Percentiles rank a stretch among this genome's conserved stretches.
These are phyloP conservation scores for Celoporthe dispersa DNA, from an alignment of 2,329 filamentous ascomycete genomes.

Conservation along the genomic window DNA sequence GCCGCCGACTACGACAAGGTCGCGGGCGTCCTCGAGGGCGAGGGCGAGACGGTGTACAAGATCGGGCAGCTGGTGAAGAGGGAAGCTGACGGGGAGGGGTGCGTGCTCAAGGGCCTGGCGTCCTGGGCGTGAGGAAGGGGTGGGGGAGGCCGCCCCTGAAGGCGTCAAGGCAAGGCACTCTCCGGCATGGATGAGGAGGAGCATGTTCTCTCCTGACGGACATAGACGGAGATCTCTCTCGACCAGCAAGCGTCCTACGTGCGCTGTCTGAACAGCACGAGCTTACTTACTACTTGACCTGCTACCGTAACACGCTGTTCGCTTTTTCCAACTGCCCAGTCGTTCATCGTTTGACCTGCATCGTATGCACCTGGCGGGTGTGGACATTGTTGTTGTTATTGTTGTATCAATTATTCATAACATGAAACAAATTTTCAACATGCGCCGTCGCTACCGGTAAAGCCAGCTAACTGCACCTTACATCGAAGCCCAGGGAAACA, in stretches of 20 bases:
- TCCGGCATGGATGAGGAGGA: too few species aligned
- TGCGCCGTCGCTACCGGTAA: neutral
- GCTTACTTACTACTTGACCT: neutral
- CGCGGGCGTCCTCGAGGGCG: slow-evolving; percentile 60
- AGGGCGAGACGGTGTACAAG: slow-evolving; percentile 76
- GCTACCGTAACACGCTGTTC: neutral
- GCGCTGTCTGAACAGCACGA: neutral
- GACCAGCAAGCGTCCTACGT: neutral
- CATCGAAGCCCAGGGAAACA: too few species aligned
- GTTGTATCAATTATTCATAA: neutral
- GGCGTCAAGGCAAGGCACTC: too few species aligned
- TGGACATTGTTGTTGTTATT: neutral
- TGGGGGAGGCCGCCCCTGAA: too few species aligned
- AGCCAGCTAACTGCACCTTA: neutral
- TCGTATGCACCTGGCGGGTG: neutral
- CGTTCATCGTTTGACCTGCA: too few species aligned
- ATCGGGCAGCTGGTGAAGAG: slow-evolving; percentile 74
- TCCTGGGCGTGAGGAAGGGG: slow-evolving; percentile 25
- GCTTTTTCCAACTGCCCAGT: neutral
- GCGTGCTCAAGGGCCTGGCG: slow-evolving; percentile 44
- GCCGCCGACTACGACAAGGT: slow-evolving; percentile 66
- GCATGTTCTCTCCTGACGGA: too few species aligned
- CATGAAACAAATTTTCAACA: neutral
- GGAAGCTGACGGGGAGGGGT: slow-evolving; percentile 59
- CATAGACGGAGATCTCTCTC: too few species aligned